phyloP scores from a whole-genome alignment of 129 eudicot species.

The Gnaphalium uliginosum region DNA sequence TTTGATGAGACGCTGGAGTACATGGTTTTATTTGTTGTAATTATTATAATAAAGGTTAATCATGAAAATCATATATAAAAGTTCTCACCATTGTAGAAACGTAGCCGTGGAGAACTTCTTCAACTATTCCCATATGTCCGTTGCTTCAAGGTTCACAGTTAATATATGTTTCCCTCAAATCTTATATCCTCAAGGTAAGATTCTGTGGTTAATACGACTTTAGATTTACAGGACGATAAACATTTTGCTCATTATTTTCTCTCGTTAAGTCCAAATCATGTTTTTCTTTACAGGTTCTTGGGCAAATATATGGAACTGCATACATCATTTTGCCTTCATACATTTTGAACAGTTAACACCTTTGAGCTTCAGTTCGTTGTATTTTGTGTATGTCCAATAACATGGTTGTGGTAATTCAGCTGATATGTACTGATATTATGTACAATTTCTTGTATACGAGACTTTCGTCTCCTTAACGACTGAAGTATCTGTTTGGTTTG shows the following conservation, averaged over 20 bases:
- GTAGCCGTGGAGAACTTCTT: conserved; percentile 78
- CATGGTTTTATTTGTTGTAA: background rate
- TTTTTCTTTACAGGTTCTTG: conserved; percentile 20
- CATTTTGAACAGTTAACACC: background rate
- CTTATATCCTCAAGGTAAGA: conserved; percentile 25
- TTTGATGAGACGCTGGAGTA: background rate
- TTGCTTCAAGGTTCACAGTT: conserved; percentile 92
- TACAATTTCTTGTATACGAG: background rate
- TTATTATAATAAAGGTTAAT: background rate
- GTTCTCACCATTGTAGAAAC: conserved; percentile 49
- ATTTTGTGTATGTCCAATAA: conserved; percentile 4
- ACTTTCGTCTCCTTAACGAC: background rate
- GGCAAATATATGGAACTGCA: conserved; percentile 6
- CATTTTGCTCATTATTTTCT: background rate
- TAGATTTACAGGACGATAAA: background rate
- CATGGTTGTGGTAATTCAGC: conserved; percentile 1
- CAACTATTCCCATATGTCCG: conserved; percentile 61
- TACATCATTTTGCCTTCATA: background rate
- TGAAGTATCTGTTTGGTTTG: background rate
- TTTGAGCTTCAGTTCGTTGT: conserved; percentile 14
- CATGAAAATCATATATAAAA: background rate
- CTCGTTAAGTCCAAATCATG: background rate
- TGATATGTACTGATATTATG: background rate
- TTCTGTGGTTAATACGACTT: conserved; percentile 8
- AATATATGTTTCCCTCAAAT: conserved; percentile 21